These are phyloP conservation scores for Bromus sterilis DNA, from an alignment of 176 grass and related monocot species.

Conservation along the genomic window DNA sequence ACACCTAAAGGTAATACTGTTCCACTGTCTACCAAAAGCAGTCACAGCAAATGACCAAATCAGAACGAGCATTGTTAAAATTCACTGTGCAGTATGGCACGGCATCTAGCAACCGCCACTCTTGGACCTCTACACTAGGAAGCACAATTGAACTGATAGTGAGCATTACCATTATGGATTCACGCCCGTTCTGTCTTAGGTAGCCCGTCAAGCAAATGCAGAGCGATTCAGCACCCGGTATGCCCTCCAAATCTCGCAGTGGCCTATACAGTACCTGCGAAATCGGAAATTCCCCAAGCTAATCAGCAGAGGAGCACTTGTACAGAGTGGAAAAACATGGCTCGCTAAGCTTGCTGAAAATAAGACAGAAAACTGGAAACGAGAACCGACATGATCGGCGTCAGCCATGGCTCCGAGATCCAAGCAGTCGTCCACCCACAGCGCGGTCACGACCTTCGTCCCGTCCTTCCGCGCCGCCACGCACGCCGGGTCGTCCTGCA, in stretches of 20 bases:
- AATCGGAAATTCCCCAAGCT: background rate
- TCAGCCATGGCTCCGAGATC: constrained; percentile 43
- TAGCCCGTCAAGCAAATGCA: constrained; percentile 88
- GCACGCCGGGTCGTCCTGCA: constrained; percentile 71
- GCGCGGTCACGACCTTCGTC: constrained; percentile 62
- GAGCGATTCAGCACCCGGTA: constrained; percentile 58
- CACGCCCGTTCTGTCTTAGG: constrained; percentile 52
- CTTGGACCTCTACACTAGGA: background rate
- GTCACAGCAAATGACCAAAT: background rate
- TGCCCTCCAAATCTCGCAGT: constrained; percentile 64
- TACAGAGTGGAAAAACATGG: background rate
- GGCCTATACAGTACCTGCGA: constrained; percentile 60
- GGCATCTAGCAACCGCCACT: background rate
- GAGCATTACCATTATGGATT: constrained; percentile 67
- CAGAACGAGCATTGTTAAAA: background rate
- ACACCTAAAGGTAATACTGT: background rate
- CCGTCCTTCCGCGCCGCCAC: constrained; percentile 47
- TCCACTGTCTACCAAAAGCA: background rate
- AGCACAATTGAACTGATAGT: background rate
- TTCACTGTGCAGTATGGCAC: background rate
- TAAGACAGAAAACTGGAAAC: background rate
- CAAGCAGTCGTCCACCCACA: constrained; percentile 73
- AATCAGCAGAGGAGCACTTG: background rate
- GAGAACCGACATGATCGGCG: constrained; percentile 48
- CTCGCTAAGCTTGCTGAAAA: background rate